Percentiles rank a stretch among this genome's conserved stretches.
Evolutionary conservation across 257 asterid genomes (phyloP).

Genomic region (Lycium ferocissimum): DNA sequence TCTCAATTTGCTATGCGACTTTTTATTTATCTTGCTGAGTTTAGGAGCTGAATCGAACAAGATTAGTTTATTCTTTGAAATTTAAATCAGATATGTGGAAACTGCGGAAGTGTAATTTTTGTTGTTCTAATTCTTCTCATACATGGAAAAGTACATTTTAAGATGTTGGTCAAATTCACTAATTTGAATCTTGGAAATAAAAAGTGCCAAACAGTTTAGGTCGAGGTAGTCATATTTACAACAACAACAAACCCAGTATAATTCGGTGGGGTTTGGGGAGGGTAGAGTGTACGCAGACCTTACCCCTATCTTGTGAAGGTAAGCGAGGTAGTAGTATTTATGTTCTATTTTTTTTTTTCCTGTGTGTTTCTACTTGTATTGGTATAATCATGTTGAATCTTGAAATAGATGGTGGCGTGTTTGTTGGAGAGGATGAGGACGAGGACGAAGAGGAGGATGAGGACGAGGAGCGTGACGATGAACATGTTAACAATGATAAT

Average conservation of each 20-base stretch:
- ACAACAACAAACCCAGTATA: too few relatives aligned
- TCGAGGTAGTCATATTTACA: neutral
- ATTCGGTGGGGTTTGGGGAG: too few relatives aligned
- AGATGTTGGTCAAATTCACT: too few relatives aligned
- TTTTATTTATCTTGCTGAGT: too few relatives aligned
- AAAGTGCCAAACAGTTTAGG: neutral
- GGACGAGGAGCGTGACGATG: slow-evolving; percentile 40
- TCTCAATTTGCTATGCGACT: too few relatives aligned
- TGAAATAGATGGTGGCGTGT: slow-evolving; percentile 37
- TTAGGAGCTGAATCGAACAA: too few relatives aligned
- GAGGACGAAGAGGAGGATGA: slow-evolving; percentile 50
- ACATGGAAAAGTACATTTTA: neutral
- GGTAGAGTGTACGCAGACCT: too few relatives aligned
- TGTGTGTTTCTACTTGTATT: neutral
- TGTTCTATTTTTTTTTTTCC: neutral
- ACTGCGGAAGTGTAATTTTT: too few relatives aligned
- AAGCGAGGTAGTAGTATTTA: neutral
- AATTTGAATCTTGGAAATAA: too few relatives aligned
- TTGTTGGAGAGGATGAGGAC: slow-evolving; percentile 59
- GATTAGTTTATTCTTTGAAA: too few relatives aligned
- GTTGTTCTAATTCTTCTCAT: neutral
- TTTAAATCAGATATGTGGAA: too few relatives aligned
- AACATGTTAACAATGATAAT: slow-evolving; percentile 35
- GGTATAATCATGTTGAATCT: slow-evolving; percentile 17
- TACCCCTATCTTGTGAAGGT: too few relatives aligned